Percentiles rank a stretch among this genome's conserved stretches.
phyloP scores from a whole-genome alignment of 441 rosid genomes.

The Pelargonium myrrhifolium region DNA sequence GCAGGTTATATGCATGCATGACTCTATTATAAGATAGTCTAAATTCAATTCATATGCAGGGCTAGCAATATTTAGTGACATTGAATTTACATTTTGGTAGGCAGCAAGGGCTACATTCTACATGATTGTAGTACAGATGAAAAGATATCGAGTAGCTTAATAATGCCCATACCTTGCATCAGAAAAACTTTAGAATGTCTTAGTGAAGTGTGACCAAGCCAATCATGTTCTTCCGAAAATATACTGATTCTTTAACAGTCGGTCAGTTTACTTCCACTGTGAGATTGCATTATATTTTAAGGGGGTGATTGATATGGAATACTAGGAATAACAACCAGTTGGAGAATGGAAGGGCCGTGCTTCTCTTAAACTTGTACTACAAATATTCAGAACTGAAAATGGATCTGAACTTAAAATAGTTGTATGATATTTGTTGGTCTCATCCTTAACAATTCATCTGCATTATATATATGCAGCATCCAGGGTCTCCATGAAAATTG shows the following conservation, averaged over 20 bases:
- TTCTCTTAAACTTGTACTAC: neutral
- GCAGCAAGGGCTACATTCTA: neutral
- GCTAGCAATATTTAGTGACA: neutral
- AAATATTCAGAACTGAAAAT: neutral
- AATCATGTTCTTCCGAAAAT: too few relatives aligned
- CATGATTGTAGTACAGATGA: neutral
- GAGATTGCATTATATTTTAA: neutral
- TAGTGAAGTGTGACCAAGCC: too few relatives aligned
- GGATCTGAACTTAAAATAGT: neutral
- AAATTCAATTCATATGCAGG: neutral
- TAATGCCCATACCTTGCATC: too few relatives aligned
- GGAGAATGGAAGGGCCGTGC: neutral
- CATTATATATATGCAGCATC: slow-evolving; percentile 38
- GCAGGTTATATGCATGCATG: neutral
- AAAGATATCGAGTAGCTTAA: too few relatives aligned
- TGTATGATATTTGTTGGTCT: slow-evolving; percentile 6
- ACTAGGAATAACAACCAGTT: neutral
- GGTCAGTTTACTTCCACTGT: too few relatives aligned
- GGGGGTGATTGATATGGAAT: neutral
- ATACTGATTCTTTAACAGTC: too few relatives aligned
- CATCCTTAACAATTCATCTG: slow-evolving; percentile 17
- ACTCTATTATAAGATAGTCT: neutral
- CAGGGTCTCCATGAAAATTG: slow-evolving; percentile 57
- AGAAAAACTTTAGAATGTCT: too few relatives aligned
- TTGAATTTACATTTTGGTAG: neutral